Base-by-base conservation (phyloP, 441 rosid species). In the Populus hybrid region DNA sequence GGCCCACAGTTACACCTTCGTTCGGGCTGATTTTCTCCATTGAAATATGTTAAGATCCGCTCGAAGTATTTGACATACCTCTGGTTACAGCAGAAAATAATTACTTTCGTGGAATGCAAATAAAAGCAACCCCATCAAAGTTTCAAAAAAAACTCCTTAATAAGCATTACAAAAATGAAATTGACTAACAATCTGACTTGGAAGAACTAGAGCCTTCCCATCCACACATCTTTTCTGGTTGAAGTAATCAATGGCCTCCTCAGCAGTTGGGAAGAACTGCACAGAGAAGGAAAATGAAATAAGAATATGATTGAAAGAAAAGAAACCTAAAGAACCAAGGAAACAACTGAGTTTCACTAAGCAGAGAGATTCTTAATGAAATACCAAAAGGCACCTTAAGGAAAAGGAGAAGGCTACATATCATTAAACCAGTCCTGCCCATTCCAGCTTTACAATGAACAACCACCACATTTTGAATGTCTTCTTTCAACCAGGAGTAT, bases 371-470 rank as follows among this genome's bases (percentile, higher is more conserved):
- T 36, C 59, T 68, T 38, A 57, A 59, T n/a, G 73, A 24, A 46
- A 40, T 23, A 36, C 77, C 9, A 21, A 72, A 34, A 57, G 78
- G 81, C 74, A 94, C 97, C 96, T 94, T 92, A 72, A 94, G 88
- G 84, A 68, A 90, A 57, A 92, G 81, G 76, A 94, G 97, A 82
- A 94, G 94, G 83, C 96, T 85, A 75, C 96, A 90, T 70, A 90
- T 89, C 98, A 94, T 94, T 77, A 94, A 74, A 36, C 98, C 98
- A 24, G 97, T 94, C 84, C 98, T 91, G 71, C 86, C 97, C 95
- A 94, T 88, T 34, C 96, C 97, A 40, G 97, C 98, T 81, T 94
- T 94, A 79, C 97, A 94, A 81, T 92, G 98, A 83, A 94, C 93
- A 23, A 89, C 98, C 80, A 90, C 97, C 57, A 92, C 97, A 82